Evolutionary conservation across 176 grass and related monocot species (phyloP), one percentile per base, ranked within the genome.

Genomic region (Olyra latifolia): DNA sequence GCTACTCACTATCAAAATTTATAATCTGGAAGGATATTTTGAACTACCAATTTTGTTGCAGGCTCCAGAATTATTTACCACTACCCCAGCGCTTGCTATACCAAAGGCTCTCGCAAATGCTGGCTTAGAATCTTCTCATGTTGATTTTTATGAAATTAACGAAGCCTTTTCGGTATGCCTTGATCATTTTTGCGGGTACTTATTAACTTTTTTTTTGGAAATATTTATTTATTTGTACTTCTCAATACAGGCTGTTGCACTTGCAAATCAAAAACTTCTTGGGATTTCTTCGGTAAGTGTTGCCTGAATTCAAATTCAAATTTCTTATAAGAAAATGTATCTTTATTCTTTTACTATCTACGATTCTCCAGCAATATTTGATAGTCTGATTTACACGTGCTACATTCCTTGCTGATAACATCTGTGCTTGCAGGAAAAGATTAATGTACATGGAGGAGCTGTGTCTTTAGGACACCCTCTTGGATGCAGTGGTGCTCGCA

Each of bases 101-200:
- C 95, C 95, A 15, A 98, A 95, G 75, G 95, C 95, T 63, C 77
- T 98, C 4, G 15, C 69, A 4, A 87, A 93, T 89, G 92, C 92
- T 82, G 88, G 78, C 24, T 81, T 95, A 58, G 83, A 87, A 49
- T 79, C 95, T 69, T 98, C 92, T 75, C 74, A 44, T 87, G 90
- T 98, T 77, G 92, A 98, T 80, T 98, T 90, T 77, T 98, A 98
- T 71, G 95, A 98, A 90, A 98, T 98, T 64, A 98, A 95, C 58
- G 95, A 98, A 92, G 95, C 95, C 39, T 98, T 98, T 80, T 61
- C 95, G 30, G 95, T 98, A 80, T 63, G 80, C 81, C 13, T 53
- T 19, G 17, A 48, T 44, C 57, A 81, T 0, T 76, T 67, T 69
- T 35, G 22, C 7, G 14, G 15, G 19, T 35, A 35, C 32, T 35